Conservation (phyloP, 2,329 filamentous ascomycete species). For the Myriosclerotinia curreyana region DNA sequence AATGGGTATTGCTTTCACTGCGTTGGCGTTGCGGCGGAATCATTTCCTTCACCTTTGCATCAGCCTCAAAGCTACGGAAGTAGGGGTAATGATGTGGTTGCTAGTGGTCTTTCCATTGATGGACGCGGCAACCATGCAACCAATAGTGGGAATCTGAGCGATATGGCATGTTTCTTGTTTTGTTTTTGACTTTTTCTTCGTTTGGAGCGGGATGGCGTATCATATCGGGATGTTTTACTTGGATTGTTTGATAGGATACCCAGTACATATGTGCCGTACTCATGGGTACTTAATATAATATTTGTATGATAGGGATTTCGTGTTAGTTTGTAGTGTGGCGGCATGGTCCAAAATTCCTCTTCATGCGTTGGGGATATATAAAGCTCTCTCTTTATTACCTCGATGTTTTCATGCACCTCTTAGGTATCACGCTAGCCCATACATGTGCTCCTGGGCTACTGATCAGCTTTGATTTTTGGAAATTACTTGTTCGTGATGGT, state of each 20-base stretch:
- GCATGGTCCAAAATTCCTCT: too few species aligned
- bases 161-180: background rate
- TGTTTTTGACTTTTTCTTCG: background rate
- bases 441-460: too few species aligned
- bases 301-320: background rate
- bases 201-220: background rate
- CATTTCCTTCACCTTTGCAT: background rate
- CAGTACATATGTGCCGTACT: background rate
- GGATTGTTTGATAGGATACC: background rate
- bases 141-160: background rate
- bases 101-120: background rate
- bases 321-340: too few species aligned
- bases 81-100: background rate
- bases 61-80: background rate
- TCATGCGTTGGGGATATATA: too few species aligned
- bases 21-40: background rate
- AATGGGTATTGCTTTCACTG: constrained; percentile 5
- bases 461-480: too few species aligned
- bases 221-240: background rate
- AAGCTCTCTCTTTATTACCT: too few species aligned
- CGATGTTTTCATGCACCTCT: too few species aligned
- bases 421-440: too few species aligned
- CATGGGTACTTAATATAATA: background rate
- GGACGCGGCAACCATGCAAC: background rate
- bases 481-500: too few species aligned